Evolutionary conservation across 768 basidiomycete genomes (phyloP).

Genomic region (Hygrocybe coccinea): DNA sequence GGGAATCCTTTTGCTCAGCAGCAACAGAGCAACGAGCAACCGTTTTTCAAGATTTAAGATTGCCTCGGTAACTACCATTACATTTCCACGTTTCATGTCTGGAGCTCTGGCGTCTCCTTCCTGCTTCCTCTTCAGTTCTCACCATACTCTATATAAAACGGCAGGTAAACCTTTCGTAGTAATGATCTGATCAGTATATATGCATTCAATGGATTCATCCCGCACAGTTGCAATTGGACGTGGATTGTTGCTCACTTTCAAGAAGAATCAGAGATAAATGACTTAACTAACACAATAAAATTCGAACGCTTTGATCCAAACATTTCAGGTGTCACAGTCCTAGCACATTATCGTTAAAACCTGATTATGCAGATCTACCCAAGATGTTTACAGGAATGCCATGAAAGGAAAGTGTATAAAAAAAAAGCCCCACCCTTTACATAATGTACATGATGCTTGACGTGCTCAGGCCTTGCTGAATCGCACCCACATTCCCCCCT

Average conservation of each 20-base stretch:
- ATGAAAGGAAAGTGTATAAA: too few relatives aligned
- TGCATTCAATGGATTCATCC: slow-evolving; percentile 30
- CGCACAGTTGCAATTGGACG: too few relatives aligned
- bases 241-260: too few relatives aligned
- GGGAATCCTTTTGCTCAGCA: slow-evolving; percentile 68
- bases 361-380: too few relatives aligned
- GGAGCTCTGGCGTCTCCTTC: background rate
- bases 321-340: too few relatives aligned
- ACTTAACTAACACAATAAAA: too few relatives aligned
- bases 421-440: too few relatives aligned
- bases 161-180: background rate
- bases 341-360: too few relatives aligned
- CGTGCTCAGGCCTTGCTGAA: slow-evolving; percentile 27
- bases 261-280: too few relatives aligned
- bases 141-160: too few relatives aligned
- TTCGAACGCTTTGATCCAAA: too few relatives aligned
- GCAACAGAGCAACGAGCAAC: slow-evolving; percentile 61
- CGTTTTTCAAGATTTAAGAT: slow-evolving; percentile 72
- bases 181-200: slow-evolving; percentile 26
- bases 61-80: background rate
- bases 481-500: slow-evolving; percentile 61
- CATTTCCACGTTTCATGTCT: background rate
- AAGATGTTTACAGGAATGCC: too few relatives aligned
- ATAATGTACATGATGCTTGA: background rate
- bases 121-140: background rate